Base-by-base conservation (phyloP, 208 protist species). In the Acanthamoeba culbertsoni region DNA sequence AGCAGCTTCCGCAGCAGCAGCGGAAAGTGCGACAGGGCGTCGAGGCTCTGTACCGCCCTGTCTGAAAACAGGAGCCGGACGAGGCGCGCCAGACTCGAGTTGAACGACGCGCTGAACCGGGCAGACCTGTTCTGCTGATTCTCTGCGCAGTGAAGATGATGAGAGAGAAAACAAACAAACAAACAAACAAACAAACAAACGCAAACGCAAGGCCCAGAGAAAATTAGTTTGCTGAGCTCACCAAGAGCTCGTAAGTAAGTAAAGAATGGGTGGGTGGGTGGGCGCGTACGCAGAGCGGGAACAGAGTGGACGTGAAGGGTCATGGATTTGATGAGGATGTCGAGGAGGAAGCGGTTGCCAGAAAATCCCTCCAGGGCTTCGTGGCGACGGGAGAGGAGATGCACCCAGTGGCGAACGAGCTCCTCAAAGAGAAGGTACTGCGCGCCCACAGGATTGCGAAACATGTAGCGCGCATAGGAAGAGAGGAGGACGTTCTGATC, bases 1-100 rank as follows among this genome's bases (percentile, higher is more conserved):
- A 95, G 62, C 14, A 95, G 46, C 53, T 93, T 93, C 14, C 82
- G 91, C 0, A 96, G 86, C n/a, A 95, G 93, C 28, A 91, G 37
- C 14, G 77, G 51, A 35, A 88, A 88, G 48, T 88, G 31, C 45
- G 43, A 88, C 6, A 88, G 77, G 7, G 77, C 43, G 77, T 88
- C 77, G 3, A 88, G 51, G 46, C 77, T 88, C 51, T 62, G 77
- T 26, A 88, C 43, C 31, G 26, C 51, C 18, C 51, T 26, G 77
- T 55, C 77, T 7, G 77, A 88, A 46, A 88, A 88, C 4, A 88
- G 48, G 48, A 63, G 20, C 45, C 46, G 43, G 8, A 62, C 51
- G 23, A 88, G 31, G 45, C 51, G 43, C 16, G 33, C 77, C 48
- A 88, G 28, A 2, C 46, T 23, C 8, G 23, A 8, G 4, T 2